Conservation (phyloP, 768 basidiomycete species). For the Lactifluus volemus region DNA sequence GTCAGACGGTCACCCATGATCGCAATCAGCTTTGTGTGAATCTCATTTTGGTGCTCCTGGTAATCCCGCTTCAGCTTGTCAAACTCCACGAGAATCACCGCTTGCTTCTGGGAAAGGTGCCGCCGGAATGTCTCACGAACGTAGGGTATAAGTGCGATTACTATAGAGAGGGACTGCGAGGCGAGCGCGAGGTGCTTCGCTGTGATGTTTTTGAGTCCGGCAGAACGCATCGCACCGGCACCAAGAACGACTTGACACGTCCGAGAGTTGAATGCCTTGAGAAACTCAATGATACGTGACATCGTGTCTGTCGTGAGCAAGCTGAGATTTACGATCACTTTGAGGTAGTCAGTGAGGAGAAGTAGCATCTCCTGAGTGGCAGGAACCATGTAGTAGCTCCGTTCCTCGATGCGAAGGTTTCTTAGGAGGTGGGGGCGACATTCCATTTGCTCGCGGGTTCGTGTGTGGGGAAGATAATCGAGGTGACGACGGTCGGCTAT, state of each 20-base stretch:
- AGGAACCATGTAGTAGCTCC: conserved; percentile 74
- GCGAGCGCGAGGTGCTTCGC: conserved; percentile 73
- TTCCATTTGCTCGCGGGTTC: conserved; percentile 17
- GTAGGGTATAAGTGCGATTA: too few species aligned
- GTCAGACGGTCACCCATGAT: conserved; percentile 95
- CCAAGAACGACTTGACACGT: conserved; percentile 68
- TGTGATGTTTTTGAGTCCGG: conserved; percentile 95
- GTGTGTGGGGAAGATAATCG: conserved; percentile 15
- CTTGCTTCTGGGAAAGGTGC: conserved; percentile 49
- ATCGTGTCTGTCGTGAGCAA: conserved; percentile 93
- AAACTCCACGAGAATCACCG: conserved; percentile 95
- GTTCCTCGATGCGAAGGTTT: conserved; percentile 75
- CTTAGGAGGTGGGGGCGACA: conserved; percentile 21
- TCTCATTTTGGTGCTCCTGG: conserved; percentile 92
- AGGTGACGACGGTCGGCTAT: conserved; percentile 11
- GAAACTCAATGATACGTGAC: conserved; percentile 87
- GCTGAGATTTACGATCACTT: conserved; percentile 78
- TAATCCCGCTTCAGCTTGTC: conserved; percentile 98
- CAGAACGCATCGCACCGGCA: conserved; percentile 98
- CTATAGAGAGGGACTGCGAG: too few species aligned
- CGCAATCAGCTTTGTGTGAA: conserved; percentile 92
- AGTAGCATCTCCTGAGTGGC: conserved; percentile 72
- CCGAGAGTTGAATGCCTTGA: conserved; percentile 98
- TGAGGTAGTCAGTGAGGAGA: conserved; percentile 78
- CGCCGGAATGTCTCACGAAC: too few species aligned